Evolutionary conservation across 306 rosid species (phyloP), one percentile per base, ranked within the genome.

Genomic region (Lotus japonicus): DNA sequence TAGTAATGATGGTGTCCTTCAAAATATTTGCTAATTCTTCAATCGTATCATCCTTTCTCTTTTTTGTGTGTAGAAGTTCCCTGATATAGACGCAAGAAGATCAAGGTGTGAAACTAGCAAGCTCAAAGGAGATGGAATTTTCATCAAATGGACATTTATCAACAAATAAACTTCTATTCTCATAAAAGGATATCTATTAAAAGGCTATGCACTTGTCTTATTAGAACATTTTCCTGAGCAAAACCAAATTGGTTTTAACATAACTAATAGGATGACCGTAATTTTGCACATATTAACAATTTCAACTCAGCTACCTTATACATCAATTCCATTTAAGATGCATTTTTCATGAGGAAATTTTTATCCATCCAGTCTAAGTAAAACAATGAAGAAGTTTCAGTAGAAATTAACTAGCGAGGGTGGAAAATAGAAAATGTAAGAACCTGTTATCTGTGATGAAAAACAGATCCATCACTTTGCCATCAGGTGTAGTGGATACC

Each of bases 401-500:
- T 6, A 44, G 14, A 38, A 59, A 46, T 14, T 10, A 44, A 48
- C 39, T 19, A 31, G 36, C n/a, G 31, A 45, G 13, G 46, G 53
- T 51, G 28, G 60, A 11, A 53, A 58, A 54, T 49, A 42, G 55
- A 73, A 76, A 71, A 77, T 43, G 56, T 18, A 11, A 48, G 2
- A 71, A 90, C 98, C 98, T 94, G 77, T 86, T 73, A 62, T 94
- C 99, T 19, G 90, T 84, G 87, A 94, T 76, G 85, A 94, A 88
- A 85, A 94, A 94, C 70, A 94, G 82, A 79, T 94, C 96, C 86
- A 94, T 84, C 65, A 90, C 97, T 90, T 71, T 90, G 58, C 92
- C 97, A 74, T 94, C 99, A 1, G 99, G 99, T 13, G 97, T 94
- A 13, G 95, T 90, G 39, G 97, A 94, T 33, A 94, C 95, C 87